These are phyloP conservation scores for Chalciporus sp. DNA, from an alignment of 1,284 basidiomycete genomes.

Conservation along the genomic window DNA sequence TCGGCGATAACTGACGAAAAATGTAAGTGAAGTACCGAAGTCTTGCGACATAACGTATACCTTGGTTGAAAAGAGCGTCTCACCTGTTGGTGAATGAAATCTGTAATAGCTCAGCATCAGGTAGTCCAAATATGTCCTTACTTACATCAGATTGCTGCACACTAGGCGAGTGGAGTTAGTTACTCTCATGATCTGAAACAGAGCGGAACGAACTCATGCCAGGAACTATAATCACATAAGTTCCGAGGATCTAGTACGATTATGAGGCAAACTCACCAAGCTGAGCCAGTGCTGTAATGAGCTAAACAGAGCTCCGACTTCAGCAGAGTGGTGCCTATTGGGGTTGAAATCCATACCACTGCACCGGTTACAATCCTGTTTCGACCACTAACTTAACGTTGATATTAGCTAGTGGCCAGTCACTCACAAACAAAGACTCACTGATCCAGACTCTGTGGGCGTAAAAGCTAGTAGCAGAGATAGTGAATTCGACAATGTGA, in stretches of 20 bases:
- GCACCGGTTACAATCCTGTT: constrained; percentile 3
- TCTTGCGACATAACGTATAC: neutral
- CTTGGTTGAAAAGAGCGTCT: neutral
- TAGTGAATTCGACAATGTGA: too few relatives aligned
- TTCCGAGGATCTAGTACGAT: neutral
- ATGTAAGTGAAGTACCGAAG: neutral
- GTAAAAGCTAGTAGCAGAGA: constrained; percentile 9
- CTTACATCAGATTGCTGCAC: neutral
- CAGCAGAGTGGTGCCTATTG: neutral
- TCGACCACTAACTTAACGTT: constrained; percentile 2
- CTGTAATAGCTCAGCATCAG: neutral
- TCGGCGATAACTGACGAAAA: neutral
- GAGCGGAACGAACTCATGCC: neutral
- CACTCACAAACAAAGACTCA: neutral
- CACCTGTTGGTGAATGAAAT: neutral
- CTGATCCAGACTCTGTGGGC: constrained; percentile 17
- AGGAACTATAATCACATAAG: neutral
- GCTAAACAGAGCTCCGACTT: neutral
- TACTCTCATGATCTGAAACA: neutral
- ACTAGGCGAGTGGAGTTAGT: neutral
- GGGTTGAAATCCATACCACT: constrained; percentile 2
- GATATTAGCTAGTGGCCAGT: neutral
- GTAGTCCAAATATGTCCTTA: neutral
- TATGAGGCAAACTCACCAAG: neutral
- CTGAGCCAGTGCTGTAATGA: neutral